Evolutionary conservation across 2,329 filamentous ascomycete species (phyloP).

Genomic region (Allantophomopsis lycopodina): DNA sequence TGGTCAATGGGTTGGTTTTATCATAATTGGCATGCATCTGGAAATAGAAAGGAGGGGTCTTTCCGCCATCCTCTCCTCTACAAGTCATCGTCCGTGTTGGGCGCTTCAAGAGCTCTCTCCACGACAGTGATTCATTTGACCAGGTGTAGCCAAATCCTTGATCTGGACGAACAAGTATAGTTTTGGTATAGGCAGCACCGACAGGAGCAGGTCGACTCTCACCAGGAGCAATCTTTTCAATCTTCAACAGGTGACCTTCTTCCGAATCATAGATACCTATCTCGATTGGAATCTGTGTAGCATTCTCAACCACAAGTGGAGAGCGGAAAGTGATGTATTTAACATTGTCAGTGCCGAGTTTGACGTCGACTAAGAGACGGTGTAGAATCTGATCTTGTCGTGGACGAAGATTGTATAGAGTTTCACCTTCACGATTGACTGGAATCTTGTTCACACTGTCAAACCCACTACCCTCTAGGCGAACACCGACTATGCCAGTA

Average conservation of each 20-base stretch:
- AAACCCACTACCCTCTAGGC: conserved; percentile 87
- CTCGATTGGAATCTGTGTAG: conserved; percentile 92
- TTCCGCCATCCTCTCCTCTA: conserved; percentile 69
- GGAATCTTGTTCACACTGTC: conserved; percentile 79
- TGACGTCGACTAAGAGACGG: conserved; percentile 82
- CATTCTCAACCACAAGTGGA: conserved; percentile 84
- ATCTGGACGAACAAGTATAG: conserved; percentile 76
- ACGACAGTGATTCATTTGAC: conserved; percentile 82
- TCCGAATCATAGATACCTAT: conserved; percentile 79
- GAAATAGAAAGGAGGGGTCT: conserved; percentile 80
- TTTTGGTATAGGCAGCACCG: conserved; percentile 82
- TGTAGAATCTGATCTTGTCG: conserved; percentile 77
- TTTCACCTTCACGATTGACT: conserved; percentile 89
- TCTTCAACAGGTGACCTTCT: conserved; percentile 84
- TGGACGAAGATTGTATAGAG: conserved; percentile 76
- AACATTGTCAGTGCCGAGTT: conserved; percentile 84
- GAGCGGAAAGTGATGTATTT: conserved; percentile 96
- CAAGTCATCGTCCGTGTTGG: conserved; percentile 83
- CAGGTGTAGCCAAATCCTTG: conserved; percentile 94
- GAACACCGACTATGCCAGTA: conserved; percentile 66
- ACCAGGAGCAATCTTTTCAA: conserved; percentile 92
- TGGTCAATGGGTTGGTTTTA: conserved; percentile 67
- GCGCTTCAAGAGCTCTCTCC: conserved; percentile 77
- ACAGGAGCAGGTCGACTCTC: conserved; percentile 84
- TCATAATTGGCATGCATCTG: conserved; percentile 84